Conservation (phyloP, 768 basidiomycete genomes). For the Lyophyllum semitale region DNA sequence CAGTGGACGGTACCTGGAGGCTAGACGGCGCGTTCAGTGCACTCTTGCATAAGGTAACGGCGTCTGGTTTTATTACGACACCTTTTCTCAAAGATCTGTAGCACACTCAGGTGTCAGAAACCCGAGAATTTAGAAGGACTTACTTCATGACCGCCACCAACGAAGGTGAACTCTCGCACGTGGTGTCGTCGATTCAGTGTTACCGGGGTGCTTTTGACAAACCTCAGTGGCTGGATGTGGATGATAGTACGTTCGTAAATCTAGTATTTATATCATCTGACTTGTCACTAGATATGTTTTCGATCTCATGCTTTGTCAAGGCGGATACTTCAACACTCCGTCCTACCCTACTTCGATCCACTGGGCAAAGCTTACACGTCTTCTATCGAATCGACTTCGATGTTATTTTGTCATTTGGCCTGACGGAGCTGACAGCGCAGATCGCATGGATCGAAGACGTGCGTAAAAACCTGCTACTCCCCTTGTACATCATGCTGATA, state of each 20-base stretch:
- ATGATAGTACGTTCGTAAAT: neutral
- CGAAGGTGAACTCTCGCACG: conserved; percentile 2
- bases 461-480: conserved; percentile 17
- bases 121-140: conserved; percentile 22
- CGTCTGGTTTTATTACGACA: neutral
- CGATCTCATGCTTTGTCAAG: neutral
- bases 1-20: conserved; percentile 11
- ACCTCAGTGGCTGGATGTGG: conserved; percentile 27
- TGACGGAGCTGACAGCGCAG: conserved; percentile 55
- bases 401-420: conserved; percentile 52
- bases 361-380: conserved; percentile 24
- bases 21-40: conserved; percentile 21
- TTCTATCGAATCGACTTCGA: conserved; percentile 38
- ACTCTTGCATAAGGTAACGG: conserved; percentile 27
- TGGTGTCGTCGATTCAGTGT: conserved; percentile 19
- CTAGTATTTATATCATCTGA: conserved; percentile 1
- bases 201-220: conserved; percentile 20
- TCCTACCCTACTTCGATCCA: neutral
- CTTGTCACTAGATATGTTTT: neutral
- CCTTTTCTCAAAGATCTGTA: conserved; percentile 15
- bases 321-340: conserved; percentile 1
- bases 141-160: conserved; percentile 8
- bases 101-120: conserved; percentile 36
- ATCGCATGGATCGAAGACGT: conserved; percentile 54
- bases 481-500: neutral